These are phyloP conservation scores for Cyberlindnera lachancei DNA, from an alignment of 805 yeast genomes.

Conservation along the genomic window DNA sequence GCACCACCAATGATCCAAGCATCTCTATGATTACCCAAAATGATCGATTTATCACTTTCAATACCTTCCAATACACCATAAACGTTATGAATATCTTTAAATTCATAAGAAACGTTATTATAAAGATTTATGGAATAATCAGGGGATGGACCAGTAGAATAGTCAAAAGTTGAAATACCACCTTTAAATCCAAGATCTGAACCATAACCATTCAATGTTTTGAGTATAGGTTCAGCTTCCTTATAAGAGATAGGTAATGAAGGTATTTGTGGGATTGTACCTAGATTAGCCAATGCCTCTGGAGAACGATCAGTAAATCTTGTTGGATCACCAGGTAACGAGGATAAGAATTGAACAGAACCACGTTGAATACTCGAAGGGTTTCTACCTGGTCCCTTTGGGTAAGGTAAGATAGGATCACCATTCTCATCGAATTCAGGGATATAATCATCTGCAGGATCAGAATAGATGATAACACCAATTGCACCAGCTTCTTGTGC, in stretches of 20 bases:
- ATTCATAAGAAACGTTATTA: conserved; percentile 54
- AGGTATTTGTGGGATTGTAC: conserved; percentile 58
- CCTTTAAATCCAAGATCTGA: conserved; percentile 42
- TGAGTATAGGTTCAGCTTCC: conserved; percentile 57
- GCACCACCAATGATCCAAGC: conserved; percentile 80
- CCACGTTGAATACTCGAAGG: conserved; percentile 76
- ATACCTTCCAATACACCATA: conserved; percentile 54
- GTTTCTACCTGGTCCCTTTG: conserved; percentile 70
- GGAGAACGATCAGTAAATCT: conserved; percentile 56
- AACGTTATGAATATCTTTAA: conserved; percentile 56
- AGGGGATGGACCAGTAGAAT: conserved; percentile 44
- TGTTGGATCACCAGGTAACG: conserved; percentile 71
- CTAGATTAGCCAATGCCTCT: conserved; percentile 39
- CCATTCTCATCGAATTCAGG: conserved; percentile 57
- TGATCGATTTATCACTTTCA: conserved; percentile 43
- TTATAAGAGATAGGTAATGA: conserved; percentile 59
- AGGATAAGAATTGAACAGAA: conserved; percentile 55
- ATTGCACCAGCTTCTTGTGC: conserved; percentile 67
- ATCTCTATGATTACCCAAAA: conserved; percentile 73
- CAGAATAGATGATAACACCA: conserved; percentile 62
- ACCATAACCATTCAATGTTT: conserved; percentile 53
- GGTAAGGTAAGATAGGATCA: conserved; percentile 56
- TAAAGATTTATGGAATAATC: conserved; percentile 45
- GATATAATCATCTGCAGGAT: conserved; percentile 57
- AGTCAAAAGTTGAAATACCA: conserved; percentile 35